These are phyloP conservation scores for Phoma herbarum DNA, from an alignment of 2,329 filamentous ascomycete genomes.

Conservation along the genomic window DNA sequence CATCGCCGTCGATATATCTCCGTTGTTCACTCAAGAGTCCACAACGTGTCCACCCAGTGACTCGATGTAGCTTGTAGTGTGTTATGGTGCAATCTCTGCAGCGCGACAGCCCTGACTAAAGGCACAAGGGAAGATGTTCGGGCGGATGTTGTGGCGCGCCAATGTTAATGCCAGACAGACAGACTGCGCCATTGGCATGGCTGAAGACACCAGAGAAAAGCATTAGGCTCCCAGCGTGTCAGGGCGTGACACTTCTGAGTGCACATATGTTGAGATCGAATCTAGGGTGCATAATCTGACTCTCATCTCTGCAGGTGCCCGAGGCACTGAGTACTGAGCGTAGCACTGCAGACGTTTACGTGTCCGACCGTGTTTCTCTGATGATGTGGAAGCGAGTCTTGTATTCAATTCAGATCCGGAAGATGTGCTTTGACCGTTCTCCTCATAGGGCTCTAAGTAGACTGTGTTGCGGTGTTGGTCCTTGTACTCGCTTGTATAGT, in stretches of 20 bases:
- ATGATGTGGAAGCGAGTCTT: neutral
- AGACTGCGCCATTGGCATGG: neutral
- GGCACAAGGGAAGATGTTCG: neutral
- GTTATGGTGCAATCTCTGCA: neutral
- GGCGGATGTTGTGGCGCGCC: slow-evolving; percentile 2
- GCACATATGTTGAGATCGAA: slow-evolving; percentile 1
- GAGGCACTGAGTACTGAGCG: neutral
- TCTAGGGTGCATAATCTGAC: slow-evolving; percentile 13
- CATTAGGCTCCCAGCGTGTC: neutral
- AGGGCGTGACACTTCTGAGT: neutral
- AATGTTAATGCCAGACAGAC: neutral
- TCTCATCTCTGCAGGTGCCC: slow-evolving; percentile 5
- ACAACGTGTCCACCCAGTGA: neutral
- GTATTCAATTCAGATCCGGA: neutral
- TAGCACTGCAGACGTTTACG: slow-evolving; percentile 2
- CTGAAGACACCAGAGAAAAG: neutral
- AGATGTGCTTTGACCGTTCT: neutral
- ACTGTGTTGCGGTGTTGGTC: neutral
- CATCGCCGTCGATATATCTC: neutral
- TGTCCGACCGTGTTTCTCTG: neutral
- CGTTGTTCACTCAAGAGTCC: neutral
- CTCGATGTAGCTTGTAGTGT: neutral
- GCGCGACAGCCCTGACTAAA: neutral
- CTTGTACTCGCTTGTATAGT: neutral
- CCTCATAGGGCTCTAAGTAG: neutral